Percentiles rank a stretch among this genome's conserved stretches.
phyloP scores from a whole-genome alignment of 148 eudicot species.

The Rhododendron kiyosumense region DNA sequence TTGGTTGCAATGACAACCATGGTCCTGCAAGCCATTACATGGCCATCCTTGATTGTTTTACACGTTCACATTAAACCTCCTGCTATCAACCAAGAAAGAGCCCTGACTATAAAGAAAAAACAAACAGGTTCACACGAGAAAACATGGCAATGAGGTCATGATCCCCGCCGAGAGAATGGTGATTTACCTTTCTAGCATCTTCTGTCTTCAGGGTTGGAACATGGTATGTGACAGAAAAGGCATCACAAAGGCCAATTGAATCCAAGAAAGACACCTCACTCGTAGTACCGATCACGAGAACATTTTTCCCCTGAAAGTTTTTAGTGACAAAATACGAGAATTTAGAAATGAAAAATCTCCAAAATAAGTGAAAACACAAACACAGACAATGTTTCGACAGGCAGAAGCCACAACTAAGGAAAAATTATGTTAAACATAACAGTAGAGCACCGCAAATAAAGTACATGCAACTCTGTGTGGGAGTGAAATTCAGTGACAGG shows the following conservation, averaged over 20 bases:
- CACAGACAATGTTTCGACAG: background rate
- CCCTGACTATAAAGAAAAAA: background rate
- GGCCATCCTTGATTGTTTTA: background rate
- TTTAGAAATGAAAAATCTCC: background rate
- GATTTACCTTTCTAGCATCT: slow-evolving; percentile 79
- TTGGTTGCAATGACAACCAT: background rate
- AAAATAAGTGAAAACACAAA: background rate
- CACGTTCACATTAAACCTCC: background rate
- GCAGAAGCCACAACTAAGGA: background rate
- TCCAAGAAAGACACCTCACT: slow-evolving; percentile 88
- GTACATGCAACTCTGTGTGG: background rate
- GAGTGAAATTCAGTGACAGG: background rate
- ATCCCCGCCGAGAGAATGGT: background rate
- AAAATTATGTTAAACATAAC: background rate
- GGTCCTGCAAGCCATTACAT: background rate
- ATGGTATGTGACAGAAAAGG: slow-evolving; percentile 83
- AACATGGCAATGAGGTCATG: background rate
- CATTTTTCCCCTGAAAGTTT: slow-evolving; percentile 68
- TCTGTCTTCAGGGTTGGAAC: slow-evolving; percentile 78
- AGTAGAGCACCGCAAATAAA: background rate
- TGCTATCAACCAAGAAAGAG: background rate
- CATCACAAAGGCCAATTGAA: slow-evolving; percentile 73
- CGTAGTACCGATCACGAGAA: slow-evolving; percentile 88
- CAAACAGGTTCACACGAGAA: background rate
- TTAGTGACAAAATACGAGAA: background rate